Conservation (phyloP, 1,139 yeast genomes). For the Scheffersomyces segobiensis region DNA sequence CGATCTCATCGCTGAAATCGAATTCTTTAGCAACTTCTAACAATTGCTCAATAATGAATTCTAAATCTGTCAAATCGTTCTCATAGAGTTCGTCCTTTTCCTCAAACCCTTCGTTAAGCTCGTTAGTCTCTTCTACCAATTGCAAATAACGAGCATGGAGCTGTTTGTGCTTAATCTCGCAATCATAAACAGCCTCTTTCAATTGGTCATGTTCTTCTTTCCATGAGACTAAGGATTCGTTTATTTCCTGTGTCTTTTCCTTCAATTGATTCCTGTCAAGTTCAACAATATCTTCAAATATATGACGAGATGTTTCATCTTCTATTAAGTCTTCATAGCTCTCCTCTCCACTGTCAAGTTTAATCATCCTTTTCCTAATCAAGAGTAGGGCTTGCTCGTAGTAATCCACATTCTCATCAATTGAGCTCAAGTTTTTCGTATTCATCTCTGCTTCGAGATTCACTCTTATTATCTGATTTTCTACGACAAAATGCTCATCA, state of each 20-base stretch:
- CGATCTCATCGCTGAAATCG: constrained; percentile 90
- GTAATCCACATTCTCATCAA: constrained; percentile 9
- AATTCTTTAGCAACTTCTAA: constrained; percentile 65
- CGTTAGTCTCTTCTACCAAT: constrained; percentile 11
- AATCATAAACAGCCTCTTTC: constrained; percentile 22
- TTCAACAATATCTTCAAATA: constrained; percentile 13
- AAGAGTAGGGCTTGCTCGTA: constrained; percentile 12
- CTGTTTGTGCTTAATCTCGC: constrained; percentile 16
- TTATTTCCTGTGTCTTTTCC: constrained; percentile 10
- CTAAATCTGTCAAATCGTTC: constrained; percentile 55
- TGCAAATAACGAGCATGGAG: constrained; percentile 19
- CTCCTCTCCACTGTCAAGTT: constrained; percentile 11
- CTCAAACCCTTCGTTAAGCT: constrained; percentile 15
- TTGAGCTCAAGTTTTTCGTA: constrained; percentile 10
- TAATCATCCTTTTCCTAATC: constrained; percentile 9
- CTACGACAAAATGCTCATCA: constrained; percentile 13
- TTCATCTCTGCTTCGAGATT: constrained; percentile 14
- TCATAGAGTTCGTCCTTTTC: constrained; percentile 25
- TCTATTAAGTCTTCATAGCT: constrained; percentile 10
- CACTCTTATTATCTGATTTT: constrained; percentile 11
- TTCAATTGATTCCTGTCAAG: constrained; percentile 13
- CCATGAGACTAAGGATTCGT: constrained; percentile 9
- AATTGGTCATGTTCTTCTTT: constrained; percentile 14
- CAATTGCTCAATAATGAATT: constrained; percentile 76
- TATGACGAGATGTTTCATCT: constrained; percentile 13